phyloP scores from a whole-genome alignment of 345 rosid genomes.

The Trapa bicornis region DNA sequence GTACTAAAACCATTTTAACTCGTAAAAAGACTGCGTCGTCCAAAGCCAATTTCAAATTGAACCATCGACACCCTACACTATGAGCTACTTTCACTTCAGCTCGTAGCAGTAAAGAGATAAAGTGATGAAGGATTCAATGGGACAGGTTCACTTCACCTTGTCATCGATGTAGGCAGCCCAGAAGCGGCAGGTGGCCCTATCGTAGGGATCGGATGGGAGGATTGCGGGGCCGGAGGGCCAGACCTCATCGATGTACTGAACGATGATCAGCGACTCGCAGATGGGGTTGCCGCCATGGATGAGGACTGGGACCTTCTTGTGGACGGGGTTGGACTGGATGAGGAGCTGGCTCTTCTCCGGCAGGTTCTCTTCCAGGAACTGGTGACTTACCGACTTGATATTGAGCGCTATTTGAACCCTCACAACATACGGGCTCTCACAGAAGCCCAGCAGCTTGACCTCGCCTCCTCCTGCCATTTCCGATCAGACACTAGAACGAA shows the following conservation, averaged over 20 bases:
- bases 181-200: conserved; percentile 57
- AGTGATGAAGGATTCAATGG: too few species aligned
- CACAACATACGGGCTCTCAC: conserved; percentile 74
- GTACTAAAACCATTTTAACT: too few species aligned
- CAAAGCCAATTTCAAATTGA: too few species aligned
- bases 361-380: conserved; percentile 41
- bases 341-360: conserved; percentile 51
- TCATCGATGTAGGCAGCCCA: conserved; percentile 33
- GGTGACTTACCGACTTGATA: conserved; percentile 48
- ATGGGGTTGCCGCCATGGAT: conserved; percentile 45
- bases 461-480: conserved; percentile 15
- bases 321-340: conserved; percentile 55
- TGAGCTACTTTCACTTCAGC: too few species aligned
- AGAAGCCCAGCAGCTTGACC: conserved; percentile 56
- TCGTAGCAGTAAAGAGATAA: too few species aligned
- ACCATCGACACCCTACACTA: too few species aligned
- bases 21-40: too few species aligned
- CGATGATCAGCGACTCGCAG: conserved; percentile 59
- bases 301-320: conserved; percentile 73
- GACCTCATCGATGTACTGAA: conserved; percentile 52
- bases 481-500: conserved; percentile 9
- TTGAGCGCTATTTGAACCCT: conserved; percentile 64
- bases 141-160: conserved; percentile 3
- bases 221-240: conserved; percentile 57
- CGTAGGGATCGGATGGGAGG: conserved; percentile 54